Conservation (phyloP, 2,329 filamentous ascomycete species). For the Pseudogymnoascus verrucosus region DNA sequence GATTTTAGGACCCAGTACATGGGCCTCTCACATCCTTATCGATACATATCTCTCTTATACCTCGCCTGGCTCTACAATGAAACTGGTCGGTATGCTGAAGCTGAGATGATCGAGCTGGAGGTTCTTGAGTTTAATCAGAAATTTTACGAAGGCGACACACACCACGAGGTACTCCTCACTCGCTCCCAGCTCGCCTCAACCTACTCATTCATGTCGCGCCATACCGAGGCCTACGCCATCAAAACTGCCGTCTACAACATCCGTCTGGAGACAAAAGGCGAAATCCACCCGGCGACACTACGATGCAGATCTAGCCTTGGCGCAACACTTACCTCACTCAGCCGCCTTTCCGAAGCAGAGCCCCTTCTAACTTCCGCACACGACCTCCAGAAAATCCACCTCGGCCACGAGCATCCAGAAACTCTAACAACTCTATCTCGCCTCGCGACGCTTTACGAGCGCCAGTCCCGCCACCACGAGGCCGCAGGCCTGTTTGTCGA, state of each 20-base stretch:
- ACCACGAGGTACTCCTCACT: not conserved
- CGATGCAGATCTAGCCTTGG: not conserved
- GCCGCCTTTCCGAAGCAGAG: not conserved
- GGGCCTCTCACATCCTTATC: not conserved
- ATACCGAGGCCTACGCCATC: not conserved
- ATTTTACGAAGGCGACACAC: not conserved
- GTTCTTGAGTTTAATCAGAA: slow-evolving; percentile 1
- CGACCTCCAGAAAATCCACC: not conserved
- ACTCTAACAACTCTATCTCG: not conserved
- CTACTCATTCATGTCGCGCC: not conserved
- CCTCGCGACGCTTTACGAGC: not conserved
- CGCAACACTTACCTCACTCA: not conserved
- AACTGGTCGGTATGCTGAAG: not conserved
- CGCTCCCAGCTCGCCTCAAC: not conserved
- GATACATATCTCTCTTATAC: not conserved
- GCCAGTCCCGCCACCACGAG: not conserved
- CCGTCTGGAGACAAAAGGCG: not conserved
- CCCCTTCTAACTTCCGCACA: not conserved
- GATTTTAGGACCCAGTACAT: not conserved
- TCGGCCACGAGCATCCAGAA: not conserved
- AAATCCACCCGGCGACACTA: not conserved
- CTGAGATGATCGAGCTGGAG: not conserved
- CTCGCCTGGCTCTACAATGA: not conserved
- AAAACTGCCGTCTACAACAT: not conserved
- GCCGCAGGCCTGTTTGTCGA: not conserved